Conservation (phyloP, 495 filamentous ascomycete genomes). For the Podospora bellae-mahoneyi region DNA sequence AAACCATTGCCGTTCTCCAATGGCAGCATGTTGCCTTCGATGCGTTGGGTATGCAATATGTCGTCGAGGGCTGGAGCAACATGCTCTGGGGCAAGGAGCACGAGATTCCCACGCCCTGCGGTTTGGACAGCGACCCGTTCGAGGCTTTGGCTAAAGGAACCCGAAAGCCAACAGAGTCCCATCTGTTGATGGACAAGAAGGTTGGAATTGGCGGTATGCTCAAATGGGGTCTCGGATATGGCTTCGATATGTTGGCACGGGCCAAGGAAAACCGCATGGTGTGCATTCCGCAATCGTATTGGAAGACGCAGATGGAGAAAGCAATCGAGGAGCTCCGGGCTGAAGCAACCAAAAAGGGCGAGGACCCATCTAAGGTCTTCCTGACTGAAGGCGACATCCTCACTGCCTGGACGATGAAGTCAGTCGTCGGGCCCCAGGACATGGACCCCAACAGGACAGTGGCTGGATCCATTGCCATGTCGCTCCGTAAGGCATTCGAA, state of each 20-base stretch:
- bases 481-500: conserved; percentile 26
- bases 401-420: conserved; percentile 36
- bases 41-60: conserved; percentile 25
- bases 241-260: conserved; percentile 26
- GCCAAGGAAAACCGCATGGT: conserved; percentile 39
- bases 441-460: conserved; percentile 23
- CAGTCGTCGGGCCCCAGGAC: conserved; percentile 20
- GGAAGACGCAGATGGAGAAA: conserved; percentile 21
- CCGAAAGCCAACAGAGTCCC: conserved; percentile 15
- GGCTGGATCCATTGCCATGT: conserved; percentile 30
- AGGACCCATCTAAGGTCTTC: conserved; percentile 35
- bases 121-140: conserved; percentile 21
- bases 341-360: conserved; percentile 27
- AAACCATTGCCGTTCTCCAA: conserved; percentile 33
- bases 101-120: conserved; percentile 26
- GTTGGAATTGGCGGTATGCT: conserved; percentile 29
- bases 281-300: conserved; percentile 31
- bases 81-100: conserved; percentile 25
- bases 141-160: conserved; percentile 16
- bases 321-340: conserved; percentile 29
- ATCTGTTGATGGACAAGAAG: conserved; percentile 18
- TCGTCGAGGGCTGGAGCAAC: conserved; percentile 26
- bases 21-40: conserved; percentile 36
- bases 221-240: conserved; percentile 29
- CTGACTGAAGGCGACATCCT: conserved; percentile 44